These are phyloP conservation scores for Hemileccinum impolitum DNA, from an alignment of 768 basidiomycete species.

Conservation along the genomic window DNA sequence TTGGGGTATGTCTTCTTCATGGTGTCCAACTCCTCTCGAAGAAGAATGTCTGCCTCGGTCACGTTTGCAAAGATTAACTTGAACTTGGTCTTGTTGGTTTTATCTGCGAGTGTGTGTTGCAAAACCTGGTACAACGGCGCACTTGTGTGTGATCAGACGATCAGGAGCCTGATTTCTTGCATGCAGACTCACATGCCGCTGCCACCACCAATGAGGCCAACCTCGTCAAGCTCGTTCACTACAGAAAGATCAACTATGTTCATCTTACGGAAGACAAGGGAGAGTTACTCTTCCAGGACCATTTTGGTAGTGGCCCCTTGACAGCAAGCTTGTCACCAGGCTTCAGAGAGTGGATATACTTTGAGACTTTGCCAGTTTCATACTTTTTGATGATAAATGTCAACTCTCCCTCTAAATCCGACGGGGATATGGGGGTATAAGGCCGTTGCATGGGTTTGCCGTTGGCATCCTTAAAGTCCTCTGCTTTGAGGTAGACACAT, in stretches of 20 bases:
- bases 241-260: constrained; percentile 1
- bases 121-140: constrained; percentile 85
- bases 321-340: constrained; percentile 79
- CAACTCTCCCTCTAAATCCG: constrained; percentile 72
- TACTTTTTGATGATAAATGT: constrained; percentile 83
- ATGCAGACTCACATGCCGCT: constrained; percentile 71
- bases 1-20: constrained; percentile 66
- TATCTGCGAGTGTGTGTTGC: constrained; percentile 66
- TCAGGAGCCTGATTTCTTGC: neutral
- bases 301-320: constrained; percentile 91
- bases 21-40: constrained; percentile 72
- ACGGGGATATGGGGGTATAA: constrained; percentile 87
- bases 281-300: constrained; percentile 71
- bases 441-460: constrained; percentile 88
- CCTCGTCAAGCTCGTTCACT: constrained; percentile 83
- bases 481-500: constrained; percentile 73
- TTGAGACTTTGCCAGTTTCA: constrained; percentile 79
- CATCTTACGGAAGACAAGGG: neutral
- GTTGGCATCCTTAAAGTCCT: constrained; percentile 67
- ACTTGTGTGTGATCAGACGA: constrained; percentile 35
- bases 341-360: constrained; percentile 77
- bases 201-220: constrained; percentile 90
- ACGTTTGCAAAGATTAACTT: constrained; percentile 90
- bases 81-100: constrained; percentile 89
- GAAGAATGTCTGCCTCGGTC: constrained; percentile 85